Evolutionary conservation across 2,329 filamentous ascomycete genomes (phyloP), one percentile per base, ranked within the genome.

Genomic region (Leptographium galeiforme): DNA sequence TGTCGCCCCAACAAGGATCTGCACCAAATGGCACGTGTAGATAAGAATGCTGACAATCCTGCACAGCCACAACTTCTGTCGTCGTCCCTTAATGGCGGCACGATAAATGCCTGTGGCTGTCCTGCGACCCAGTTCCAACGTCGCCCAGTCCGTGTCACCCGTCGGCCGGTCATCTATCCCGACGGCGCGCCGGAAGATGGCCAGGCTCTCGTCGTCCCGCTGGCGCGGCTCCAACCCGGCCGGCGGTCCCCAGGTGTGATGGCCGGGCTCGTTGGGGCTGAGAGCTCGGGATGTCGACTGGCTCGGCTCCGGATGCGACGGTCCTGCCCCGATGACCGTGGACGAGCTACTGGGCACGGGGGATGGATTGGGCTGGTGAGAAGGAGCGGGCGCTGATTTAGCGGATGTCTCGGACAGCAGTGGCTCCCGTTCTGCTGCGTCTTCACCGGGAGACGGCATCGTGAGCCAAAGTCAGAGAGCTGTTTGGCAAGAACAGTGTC

Each of bases 1-100:
- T 0, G 66, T 65, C 0, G 74, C 74, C 4, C 72, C 73, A 48
- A 75, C 67, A 41, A 76, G 60, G 45, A 77, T 68, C 57, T 77
- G 73, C 1, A 64, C 58, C 41, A 74, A 64, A 57, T 76, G 69
- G 40, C 67, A 66, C 1, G 63, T 19, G 59, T 75, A 74, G 41
- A 76, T 63, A 11, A 73, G 48, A 0, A 60, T 53, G 40, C 65
- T 66, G 11, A 72, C 60, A 1, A 66, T 13, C 0, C 60, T 60
- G 57, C 69, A 69, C 53, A 68, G 65, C n/a, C 62, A 48, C 1
- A 51, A 56, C 53, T 66, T 68, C 36, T 55, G 57, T 10, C 60
- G 60, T 59, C 70, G 66, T 14, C 61, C 61, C 14, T 53, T 30
- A 46, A 75, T 60, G 10, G 72, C 64, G 1, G 62, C 61, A 10